Evolutionary conservation across 2,329 filamentous ascomycete genomes (phyloP).

Genomic region (Cucurbitaria berberidis): DNA sequence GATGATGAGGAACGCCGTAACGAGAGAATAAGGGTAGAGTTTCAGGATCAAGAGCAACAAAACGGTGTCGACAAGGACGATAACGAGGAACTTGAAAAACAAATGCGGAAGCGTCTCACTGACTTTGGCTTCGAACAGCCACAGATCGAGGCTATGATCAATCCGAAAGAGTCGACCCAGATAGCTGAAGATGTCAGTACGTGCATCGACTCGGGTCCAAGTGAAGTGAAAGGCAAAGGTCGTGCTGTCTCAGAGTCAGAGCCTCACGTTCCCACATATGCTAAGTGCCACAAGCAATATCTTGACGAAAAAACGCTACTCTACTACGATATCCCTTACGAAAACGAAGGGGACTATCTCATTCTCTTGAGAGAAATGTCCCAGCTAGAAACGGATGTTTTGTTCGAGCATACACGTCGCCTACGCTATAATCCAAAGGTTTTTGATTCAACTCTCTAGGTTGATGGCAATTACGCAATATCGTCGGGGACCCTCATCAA

Average conservation of each 20-base stretch:
- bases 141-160: neutral
- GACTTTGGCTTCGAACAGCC: neutral
- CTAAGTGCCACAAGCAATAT: neutral
- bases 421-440: constrained; percentile 41
- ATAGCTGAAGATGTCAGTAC: neutral
- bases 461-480: too few relatives aligned
- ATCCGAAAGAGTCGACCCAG: neutral
- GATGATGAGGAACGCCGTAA: neutral
- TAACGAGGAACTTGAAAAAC: neutral
- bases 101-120: neutral
- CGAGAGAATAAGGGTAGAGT: neutral
- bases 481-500: too few relatives aligned
- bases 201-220: neutral
- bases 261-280: neutral
- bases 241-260: too few relatives aligned
- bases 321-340: constrained; percentile 56
- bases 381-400: constrained; percentile 53
- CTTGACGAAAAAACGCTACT: constrained; percentile 23
- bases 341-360: constrained; percentile 54
- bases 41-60: neutral
- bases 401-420: constrained; percentile 57
- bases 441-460: too few relatives aligned
- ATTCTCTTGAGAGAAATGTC: constrained; percentile 57
- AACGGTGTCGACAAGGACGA: neutral
- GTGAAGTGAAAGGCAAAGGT: neutral